A percentile compares a stretch with the other conserved stretches of the same genome.
Conservation (phyloP, 768 basidiomycete species). For the Lanmaoa pseudosensibilis region DNA sequence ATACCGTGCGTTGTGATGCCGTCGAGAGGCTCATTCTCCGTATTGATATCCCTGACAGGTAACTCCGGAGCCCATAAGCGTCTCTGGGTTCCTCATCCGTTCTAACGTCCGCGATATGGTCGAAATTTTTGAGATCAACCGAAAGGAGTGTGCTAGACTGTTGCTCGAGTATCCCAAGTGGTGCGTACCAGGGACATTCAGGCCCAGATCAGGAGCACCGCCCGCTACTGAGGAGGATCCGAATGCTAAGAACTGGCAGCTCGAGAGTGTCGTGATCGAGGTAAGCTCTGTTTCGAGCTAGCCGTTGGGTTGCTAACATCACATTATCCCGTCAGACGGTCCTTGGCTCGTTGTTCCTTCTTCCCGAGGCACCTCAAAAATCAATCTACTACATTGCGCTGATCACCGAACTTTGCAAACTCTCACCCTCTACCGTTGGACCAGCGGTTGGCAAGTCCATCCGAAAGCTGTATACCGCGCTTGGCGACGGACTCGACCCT, state of each 20-base stretch:
- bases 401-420: constrained; percentile 91
- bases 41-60: constrained; percentile 45
- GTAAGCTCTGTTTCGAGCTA: constrained; percentile 37
- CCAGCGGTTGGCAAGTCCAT: constrained; percentile 97
- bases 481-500: constrained; percentile 87
- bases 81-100: constrained; percentile 78
- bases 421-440: constrained; percentile 89
- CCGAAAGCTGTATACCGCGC: constrained; percentile 72
- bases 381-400: constrained; percentile 84
- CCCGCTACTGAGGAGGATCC: constrained; percentile 45
- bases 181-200: constrained; percentile 82
- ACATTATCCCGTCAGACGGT: constrained; percentile 49
- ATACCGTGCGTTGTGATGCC: constrained; percentile 38
- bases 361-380: constrained; percentile 77
- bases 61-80: constrained; percentile 71
- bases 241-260: constrained; percentile 73
- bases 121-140: constrained; percentile 91
- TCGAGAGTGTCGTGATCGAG: constrained; percentile 88
- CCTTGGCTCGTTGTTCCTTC: constrained; percentile 68
- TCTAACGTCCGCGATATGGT: constrained; percentile 73
- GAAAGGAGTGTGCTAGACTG: constrained; percentile 90
- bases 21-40: not conserved
- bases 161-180: constrained; percentile 86
- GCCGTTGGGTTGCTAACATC: not conserved
- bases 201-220: constrained; percentile 66